A percentile compares a stretch with the other conserved stretches of the same genome.
These are phyloP conservation scores for Deakozyma indianensis DNA, from an alignment of 805 yeast genomes.

Conservation along the genomic window DNA sequence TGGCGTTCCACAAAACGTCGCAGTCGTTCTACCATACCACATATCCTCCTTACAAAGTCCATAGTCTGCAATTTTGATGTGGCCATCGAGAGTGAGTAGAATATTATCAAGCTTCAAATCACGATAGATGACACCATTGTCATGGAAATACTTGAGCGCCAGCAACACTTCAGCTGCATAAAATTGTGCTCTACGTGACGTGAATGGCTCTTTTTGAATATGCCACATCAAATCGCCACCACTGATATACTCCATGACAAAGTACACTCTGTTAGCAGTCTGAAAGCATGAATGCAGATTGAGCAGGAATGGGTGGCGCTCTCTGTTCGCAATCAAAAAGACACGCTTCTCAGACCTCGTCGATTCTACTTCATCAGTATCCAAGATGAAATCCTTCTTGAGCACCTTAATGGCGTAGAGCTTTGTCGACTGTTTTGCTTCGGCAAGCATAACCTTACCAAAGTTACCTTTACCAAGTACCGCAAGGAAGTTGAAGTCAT, in stretches of 20 bases:
- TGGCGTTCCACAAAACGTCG: constrained; percentile 97
- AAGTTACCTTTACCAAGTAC: constrained; percentile 97
- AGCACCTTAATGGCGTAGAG: constrained; percentile 93
- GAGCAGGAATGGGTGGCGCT: constrained; percentile 83
- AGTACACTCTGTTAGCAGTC: constrained; percentile 91
- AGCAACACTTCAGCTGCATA: constrained; percentile 93
- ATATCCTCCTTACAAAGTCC: constrained; percentile 92
- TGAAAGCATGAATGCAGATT: constrained; percentile 92
- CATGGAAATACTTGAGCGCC: constrained; percentile 87
- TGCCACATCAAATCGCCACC: constrained; percentile 99
- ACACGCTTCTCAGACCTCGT: constrained; percentile 91
- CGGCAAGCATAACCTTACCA: constrained; percentile 96
- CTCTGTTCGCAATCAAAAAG: constrained; percentile 66
- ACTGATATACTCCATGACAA: constrained; percentile 94
- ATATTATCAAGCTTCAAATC: constrained; percentile 94
- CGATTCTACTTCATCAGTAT: constrained; percentile 91
- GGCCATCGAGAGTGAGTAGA: constrained; percentile 77
- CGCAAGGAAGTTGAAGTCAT: constrained; percentile 86
- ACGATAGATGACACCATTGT: constrained; percentile 89
- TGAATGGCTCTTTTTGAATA: constrained; percentile 81
- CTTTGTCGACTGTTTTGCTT: constrained; percentile 65
- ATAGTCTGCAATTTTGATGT: constrained; percentile 91
- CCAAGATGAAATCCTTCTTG: constrained; percentile 90
- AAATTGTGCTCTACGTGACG: constrained; percentile 86
- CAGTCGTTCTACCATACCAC: constrained; percentile 75